Evolutionary conservation across 1,284 basidiomycete genomes (phyloP).

Genomic region (Melanopsichium pennsylvanicum): DNA sequence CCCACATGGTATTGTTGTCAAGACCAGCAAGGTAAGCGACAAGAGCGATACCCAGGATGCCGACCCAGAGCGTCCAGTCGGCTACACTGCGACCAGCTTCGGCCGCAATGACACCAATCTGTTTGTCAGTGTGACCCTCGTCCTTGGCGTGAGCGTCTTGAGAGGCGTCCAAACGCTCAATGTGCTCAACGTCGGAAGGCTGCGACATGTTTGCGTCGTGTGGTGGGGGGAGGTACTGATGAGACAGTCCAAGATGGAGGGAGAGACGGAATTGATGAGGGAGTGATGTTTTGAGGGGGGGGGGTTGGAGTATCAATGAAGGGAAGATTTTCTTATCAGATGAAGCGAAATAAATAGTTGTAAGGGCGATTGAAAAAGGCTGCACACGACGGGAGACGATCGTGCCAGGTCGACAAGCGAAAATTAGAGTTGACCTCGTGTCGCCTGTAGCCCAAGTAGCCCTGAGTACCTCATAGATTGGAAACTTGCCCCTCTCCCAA

Average conservation of each 20-base stretch:
- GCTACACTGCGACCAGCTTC: constrained; percentile 51
- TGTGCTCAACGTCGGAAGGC: constrained; percentile 22
- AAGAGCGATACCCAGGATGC: constrained; percentile 53
- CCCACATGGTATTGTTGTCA: constrained; percentile 59
- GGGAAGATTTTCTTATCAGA: constrained; percentile 25
- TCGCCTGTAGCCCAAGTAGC: neutral
- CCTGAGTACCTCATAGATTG: too few relatives aligned
- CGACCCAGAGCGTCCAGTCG: constrained; percentile 54
- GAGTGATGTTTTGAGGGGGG: neutral
- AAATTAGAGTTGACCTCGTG: constrained; percentile 1
- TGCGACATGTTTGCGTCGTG: constrained; percentile 21
- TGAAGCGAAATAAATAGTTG: constrained; percentile 6
- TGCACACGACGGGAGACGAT: neutral
- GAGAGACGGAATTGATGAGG: neutral
- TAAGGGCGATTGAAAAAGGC: neutral
- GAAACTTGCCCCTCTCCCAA: too few relatives aligned
- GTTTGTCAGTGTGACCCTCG: constrained; percentile 39
- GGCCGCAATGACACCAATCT: constrained; percentile 51
- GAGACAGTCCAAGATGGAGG: neutral
- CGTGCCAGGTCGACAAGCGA: constrained; percentile 7
- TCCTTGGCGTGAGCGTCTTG: constrained; percentile 8
- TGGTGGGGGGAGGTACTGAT: neutral
- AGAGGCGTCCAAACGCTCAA: constrained; percentile 7
- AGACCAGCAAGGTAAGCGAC: constrained; percentile 54
- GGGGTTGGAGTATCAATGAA: neutral